Evolutionary conservation across 805 yeast genomes (phyloP).

Genomic region (Zygoascus flipseniorum): DNA sequence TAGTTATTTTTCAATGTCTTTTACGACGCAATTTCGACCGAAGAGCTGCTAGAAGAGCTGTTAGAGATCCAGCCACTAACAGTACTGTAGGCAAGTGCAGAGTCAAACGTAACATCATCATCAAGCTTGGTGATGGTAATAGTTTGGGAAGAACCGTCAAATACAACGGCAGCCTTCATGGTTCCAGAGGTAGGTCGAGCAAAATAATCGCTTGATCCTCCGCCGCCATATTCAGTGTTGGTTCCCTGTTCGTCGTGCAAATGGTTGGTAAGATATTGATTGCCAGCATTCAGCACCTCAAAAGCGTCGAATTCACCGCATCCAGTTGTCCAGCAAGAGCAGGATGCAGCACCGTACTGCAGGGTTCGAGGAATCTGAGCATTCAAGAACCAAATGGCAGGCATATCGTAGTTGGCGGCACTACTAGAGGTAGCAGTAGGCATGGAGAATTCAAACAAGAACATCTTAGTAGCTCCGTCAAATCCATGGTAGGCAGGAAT

Average conservation of each 20-base stretch:
- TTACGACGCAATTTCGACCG: not conserved
- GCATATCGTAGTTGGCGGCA: constrained; percentile 62
- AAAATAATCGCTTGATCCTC: constrained; percentile 84
- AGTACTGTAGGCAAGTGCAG: constrained; percentile 5
- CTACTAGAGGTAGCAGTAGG: constrained; percentile 54
- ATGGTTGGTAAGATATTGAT: constrained; percentile 66
- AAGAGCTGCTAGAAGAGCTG: not conserved
- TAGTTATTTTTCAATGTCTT: not conserved
- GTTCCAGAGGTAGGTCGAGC: constrained; percentile 70
- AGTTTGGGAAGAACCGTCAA: constrained; percentile 32
- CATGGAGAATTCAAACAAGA: constrained; percentile 91
- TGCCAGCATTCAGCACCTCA: constrained; percentile 75
- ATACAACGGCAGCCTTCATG: constrained; percentile 85
- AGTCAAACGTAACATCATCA: constrained; percentile 9
- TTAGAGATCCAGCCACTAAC: constrained; percentile 13
- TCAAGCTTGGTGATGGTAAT: constrained; percentile 16
- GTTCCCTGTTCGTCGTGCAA: constrained; percentile 79
- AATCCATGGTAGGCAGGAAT: constrained; percentile 95
- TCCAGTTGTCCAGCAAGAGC: constrained; percentile 96
- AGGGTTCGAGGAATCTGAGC: constrained; percentile 94
- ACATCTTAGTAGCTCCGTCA: constrained; percentile 74
- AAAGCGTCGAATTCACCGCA: constrained; percentile 97
- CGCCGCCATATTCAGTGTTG: constrained; percentile 48
- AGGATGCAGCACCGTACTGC: constrained; percentile 77
- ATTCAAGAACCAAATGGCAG: constrained; percentile 93